Base-by-base conservation (phyloP, 305 asterid genomes). In the Striga hermonthica region DNA sequence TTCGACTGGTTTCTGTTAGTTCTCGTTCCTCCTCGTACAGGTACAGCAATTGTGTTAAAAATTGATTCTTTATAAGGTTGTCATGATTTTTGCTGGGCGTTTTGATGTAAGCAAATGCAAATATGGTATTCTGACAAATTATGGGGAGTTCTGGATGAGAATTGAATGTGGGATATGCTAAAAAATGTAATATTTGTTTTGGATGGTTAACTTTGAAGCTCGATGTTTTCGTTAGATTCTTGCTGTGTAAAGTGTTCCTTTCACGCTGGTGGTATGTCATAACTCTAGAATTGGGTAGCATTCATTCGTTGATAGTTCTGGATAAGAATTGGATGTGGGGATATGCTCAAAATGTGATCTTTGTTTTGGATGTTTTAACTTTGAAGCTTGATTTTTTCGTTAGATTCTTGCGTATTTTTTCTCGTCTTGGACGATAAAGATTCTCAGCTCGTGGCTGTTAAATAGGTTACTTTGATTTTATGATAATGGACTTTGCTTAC, bases 91-190 rank as follows among this genome's bases (percentile, higher is more conserved):
- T 16, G 5, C 37, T 36, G 66, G 12, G 37, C 35, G 9, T 4
- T 41, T 62, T 67, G 36, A 54, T 67, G 3, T 37, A 34, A 9
- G 49, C 15, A 64, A 16, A 43, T 54, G 64, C 36, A 62, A 58
- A 10, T 34, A 11, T 64, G 16, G 31, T 22, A 22, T 22, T 22
- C 2, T 22, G 31, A 22, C 31, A 2, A 22, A 22, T 22, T 22
- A 22, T 22, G 31, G 31, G 1, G 31, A 10, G 53, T 35, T 13
- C 49, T 67, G 73, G 78, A 62, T 69, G 70, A 57, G 38, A 66
- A 39, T 64, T 63, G 66, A 61, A 60, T 22, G 12, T 38, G 53
- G 64, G 3, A 41, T 41, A 6, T 44, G 58, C 55, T 53, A 0
- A 10, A 10, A n/a, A 40, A 31, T 22, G n/a, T 68, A 57, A 11